A percentile compares a stretch with the other conserved stretches of the same genome.
These are phyloP conservation scores for Fraxinus cuspidata DNA, from an alignment of 257 asterid species.

Conservation along the genomic window DNA sequence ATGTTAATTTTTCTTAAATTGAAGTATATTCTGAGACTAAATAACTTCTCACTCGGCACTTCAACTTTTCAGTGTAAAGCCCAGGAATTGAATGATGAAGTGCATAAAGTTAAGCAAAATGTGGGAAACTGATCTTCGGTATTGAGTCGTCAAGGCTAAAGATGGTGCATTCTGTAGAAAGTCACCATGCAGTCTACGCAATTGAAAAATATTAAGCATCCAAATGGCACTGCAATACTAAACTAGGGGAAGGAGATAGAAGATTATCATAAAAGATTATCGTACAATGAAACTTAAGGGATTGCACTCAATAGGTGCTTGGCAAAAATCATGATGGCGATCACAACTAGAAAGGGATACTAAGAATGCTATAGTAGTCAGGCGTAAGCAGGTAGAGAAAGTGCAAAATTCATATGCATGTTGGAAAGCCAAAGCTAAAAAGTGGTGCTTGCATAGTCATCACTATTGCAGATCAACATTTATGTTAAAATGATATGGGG, in stretches of 20 bases:
- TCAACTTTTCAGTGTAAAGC: background rate
- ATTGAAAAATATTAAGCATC: no score
- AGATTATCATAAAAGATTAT: no score
- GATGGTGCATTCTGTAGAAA: background rate
- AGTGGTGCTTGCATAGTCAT: background rate
- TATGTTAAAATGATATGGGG: background rate
- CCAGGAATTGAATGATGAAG: background rate
- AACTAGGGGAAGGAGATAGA: no score
- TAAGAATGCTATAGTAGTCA: background rate
- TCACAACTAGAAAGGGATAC: background rate
- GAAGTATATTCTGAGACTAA: background rate
- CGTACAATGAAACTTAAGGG: no score
- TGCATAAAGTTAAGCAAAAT: background rate
- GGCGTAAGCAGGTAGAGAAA: background rate
- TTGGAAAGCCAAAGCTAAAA: background rate
- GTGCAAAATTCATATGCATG: background rate
- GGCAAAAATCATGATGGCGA: no score
- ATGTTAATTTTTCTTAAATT: background rate
- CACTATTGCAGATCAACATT: background rate
- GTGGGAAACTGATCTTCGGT: background rate
- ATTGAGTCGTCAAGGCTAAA: background rate
- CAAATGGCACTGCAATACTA: no score
- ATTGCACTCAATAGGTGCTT: no score
- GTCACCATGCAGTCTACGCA: no score
- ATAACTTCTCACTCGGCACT: background rate